These are phyloP conservation scores for Inosperma sp. DNA, from an alignment of 768 basidiomycete genomes.

Conservation along the genomic window DNA sequence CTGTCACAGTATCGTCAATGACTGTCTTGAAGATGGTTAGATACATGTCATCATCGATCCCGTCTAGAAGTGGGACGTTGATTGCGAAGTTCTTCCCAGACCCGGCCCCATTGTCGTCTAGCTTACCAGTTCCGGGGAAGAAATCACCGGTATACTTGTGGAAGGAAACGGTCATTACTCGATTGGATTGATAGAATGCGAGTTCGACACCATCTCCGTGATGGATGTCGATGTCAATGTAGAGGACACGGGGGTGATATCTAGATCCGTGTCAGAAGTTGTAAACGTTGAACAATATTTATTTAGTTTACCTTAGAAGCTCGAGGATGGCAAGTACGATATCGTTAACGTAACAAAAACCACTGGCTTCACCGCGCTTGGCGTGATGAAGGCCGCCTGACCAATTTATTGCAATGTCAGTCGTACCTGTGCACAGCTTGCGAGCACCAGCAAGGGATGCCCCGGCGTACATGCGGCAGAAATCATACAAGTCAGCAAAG, in stretches of 20 bases:
- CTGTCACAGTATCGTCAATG: conserved; percentile 87
- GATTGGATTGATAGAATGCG: conserved; percentile 95
- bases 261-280: conserved; percentile 37
- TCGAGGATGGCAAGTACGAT: conserved; percentile 94
- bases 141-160: conserved; percentile 99
- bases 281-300: background rate
- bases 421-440: conserved; percentile 76
- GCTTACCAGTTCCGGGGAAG: conserved; percentile 95
- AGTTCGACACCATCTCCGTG: conserved; percentile 98
- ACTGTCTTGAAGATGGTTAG: conserved; percentile 93
- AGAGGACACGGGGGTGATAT: conserved; percentile 89
- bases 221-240: conserved; percentile 99
- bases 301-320: conserved; percentile 61
- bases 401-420: conserved; percentile 99
- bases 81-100: conserved; percentile 91
- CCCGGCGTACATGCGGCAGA: conserved; percentile 91
- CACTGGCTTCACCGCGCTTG: conserved; percentile 95
- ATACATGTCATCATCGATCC: conserved; percentile 97
- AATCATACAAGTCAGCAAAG: conserved; percentile 92
- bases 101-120: conserved; percentile 88
- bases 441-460: conserved; percentile 87
- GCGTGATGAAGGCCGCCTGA: conserved; percentile 98
- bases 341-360: conserved; percentile 98
- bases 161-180: conserved; percentile 99
- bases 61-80: conserved; percentile 93